Evolutionary conservation across 2,329 filamentous ascomycete genomes (phyloP), one percentile per base, ranked within the genome.

Genomic region (Cladophialophora yegresii): DNA sequence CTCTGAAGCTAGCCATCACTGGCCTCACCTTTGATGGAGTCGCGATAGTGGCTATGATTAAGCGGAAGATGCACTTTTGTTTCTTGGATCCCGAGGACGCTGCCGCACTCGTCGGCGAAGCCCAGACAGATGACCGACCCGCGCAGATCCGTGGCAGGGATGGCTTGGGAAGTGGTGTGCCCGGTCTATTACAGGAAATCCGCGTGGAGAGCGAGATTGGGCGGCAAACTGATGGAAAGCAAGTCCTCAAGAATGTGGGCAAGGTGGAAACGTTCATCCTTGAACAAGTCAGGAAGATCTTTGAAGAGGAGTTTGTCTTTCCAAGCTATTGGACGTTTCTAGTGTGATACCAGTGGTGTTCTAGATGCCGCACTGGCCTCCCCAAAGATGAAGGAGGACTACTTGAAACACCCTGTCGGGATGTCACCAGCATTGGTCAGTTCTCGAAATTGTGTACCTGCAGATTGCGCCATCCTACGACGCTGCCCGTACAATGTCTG

Each of bases 291-390:
- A 87, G 93, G 75, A 86, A 92, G 73, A 98, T 99, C 72, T 98
- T 99, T 73, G 95, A 99, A 78, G 95, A 98, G 75, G 95, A 99
- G 77, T 95, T 98, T 79, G 93, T 98, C 67, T 98, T 96, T 79
- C 95, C 95, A 51, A 97, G 93, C 77, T 98, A 96, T 78, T 98
- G 93, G 93, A 98, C 93, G 0, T 97, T 98, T 77, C 80, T 99
- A 72, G 89, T 98, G 51, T 96, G 65, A 67, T 47, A 28, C 13
- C 16, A 16, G 13, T 7, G 26, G 47, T 23, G 28, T 23, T 33
- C 28, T 12, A 47, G 26, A 40, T 30, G 16, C 36, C 36, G 36
- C 13, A 16, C 36, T 16, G 36, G 33, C 36, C 13, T 12, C 12
- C 13, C 12, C 13, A 16, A 16, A 40, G 16, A 43, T 43, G 36